These are phyloP conservation scores for Dactylella cylindrospora DNA, from an alignment of 2,329 filamentous ascomycete genomes.

Conservation along the genomic window DNA sequence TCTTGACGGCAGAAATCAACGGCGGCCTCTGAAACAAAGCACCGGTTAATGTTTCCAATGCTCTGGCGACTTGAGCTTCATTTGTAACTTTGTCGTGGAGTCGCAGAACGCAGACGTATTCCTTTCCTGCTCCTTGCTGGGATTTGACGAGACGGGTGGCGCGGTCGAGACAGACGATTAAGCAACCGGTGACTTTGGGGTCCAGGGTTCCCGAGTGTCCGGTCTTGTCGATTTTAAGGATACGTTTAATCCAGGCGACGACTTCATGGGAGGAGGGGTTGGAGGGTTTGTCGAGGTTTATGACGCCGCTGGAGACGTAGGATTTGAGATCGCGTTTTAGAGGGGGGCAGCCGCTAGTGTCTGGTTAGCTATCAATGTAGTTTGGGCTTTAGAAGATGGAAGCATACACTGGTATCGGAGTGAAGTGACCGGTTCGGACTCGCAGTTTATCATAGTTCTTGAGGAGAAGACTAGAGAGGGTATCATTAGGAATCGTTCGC, in stretches of 20 bases:
- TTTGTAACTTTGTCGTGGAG: slow-evolving; percentile 94
- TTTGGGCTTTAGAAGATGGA: background rate
- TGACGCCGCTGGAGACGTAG: slow-evolving; percentile 95
- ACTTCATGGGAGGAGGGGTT: slow-evolving; percentile 99
- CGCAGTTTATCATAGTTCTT: slow-evolving; percentile 95
- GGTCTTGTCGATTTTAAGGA: slow-evolving; percentile 91
- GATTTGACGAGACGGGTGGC: slow-evolving; percentile 97
- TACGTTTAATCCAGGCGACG: slow-evolving; percentile 98
- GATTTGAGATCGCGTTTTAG: slow-evolving; percentile 93
- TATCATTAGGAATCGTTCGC: background rate
- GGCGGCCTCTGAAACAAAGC: slow-evolving; percentile 96
- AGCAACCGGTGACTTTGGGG: slow-evolving; percentile 93
- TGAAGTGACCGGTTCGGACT: slow-evolving; percentile 93
- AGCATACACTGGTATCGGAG: slow-evolving; percentile 69
- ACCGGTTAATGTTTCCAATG: slow-evolving; percentile 92
- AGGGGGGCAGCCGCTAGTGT: slow-evolving; percentile 74
- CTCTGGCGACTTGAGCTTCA: slow-evolving; percentile 86
- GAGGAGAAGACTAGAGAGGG: slow-evolving; percentile 64
- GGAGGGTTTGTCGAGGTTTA: slow-evolving; percentile 96
- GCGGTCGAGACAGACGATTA: slow-evolving; percentile 94
- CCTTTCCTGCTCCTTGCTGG: slow-evolving; percentile 97
- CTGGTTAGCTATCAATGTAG: slow-evolving; percentile 11
- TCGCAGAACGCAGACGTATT: slow-evolving; percentile 94
- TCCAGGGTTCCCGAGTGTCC: slow-evolving; percentile 98
- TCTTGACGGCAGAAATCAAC: slow-evolving; percentile 97